These are phyloP conservation scores for Trypanosoma rangeli DNA, from an alignment of 208 protist genomes.

Conservation along the genomic window DNA sequence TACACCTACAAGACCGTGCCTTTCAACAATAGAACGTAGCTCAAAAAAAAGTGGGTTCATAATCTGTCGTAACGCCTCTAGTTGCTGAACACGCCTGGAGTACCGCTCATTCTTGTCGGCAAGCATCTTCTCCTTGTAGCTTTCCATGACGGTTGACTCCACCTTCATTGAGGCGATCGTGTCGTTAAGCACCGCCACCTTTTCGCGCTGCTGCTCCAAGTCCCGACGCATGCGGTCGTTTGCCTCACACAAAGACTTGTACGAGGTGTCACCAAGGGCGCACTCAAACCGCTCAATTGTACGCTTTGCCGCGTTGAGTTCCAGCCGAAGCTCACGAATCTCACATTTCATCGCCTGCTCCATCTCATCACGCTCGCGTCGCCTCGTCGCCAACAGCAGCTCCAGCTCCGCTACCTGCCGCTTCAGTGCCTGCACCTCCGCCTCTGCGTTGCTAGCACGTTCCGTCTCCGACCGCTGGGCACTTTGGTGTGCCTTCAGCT, in stretches of 20 bases:
- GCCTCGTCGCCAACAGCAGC: conserved; percentile 16
- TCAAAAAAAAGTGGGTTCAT: conserved; percentile 68
- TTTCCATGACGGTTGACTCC: conserved; percentile 72
- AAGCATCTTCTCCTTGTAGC: conserved; percentile 67
- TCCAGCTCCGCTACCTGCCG: conserved; percentile 40
- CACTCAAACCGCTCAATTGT: conserved; percentile 87
- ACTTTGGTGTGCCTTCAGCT: conserved; percentile 32
- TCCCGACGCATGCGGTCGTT: conserved; percentile 72
- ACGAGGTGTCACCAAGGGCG: conserved; percentile 69
- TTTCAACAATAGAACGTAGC: conserved; percentile 63
- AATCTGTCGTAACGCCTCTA: conserved; percentile 54
- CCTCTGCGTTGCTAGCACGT: conserved; percentile 53
- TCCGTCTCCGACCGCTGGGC: conserved; percentile 33
- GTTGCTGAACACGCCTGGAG: conserved; percentile 50
- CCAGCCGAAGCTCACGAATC: conserved; percentile 49
- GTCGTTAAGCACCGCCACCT: conserved; percentile 55
- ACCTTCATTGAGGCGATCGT: conserved; percentile 68
- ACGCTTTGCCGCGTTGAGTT: conserved; percentile 73
- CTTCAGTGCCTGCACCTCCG: conserved; percentile 49
- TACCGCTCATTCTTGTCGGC: conserved; percentile 80
- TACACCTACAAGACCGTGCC: conserved; percentile 40
- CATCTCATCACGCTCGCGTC: conserved; percentile 34
- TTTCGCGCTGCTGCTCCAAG: conserved; percentile 44
- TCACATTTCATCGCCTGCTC: conserved; percentile 58
- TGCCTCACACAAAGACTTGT: conserved; percentile 71